Conservation (phyloP, 768 basidiomycete genomes). For the Lentinula lateritia region DNA sequence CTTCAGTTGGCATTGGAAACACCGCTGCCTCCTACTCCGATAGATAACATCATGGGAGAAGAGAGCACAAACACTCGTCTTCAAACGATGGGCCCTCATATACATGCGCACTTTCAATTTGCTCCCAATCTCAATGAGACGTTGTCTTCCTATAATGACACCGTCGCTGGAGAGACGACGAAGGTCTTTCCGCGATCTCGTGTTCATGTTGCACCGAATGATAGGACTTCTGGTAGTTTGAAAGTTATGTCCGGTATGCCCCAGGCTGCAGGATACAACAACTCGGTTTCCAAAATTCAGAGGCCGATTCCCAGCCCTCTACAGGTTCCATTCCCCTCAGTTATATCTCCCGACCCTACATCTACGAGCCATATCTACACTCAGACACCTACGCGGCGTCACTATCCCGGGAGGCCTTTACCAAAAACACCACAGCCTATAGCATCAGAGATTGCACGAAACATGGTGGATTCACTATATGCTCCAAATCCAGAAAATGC, state of each 20-base stretch:
- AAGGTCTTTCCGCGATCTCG: not conserved
- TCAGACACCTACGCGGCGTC: conserved; percentile 25
- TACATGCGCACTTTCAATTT: not conserved
- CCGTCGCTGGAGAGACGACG: not conserved
- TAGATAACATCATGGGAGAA: conserved; percentile 7
- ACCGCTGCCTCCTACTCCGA: conserved; percentile 33
- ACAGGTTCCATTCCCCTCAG: conserved; percentile 4
- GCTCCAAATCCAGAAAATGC: conserved; percentile 20
- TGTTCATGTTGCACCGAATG: not conserved
- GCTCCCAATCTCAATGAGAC: not conserved
- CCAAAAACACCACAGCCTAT: conserved; percentile 35
- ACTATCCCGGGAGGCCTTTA: conserved; percentile 55
- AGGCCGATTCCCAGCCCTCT: conserved; percentile 5
- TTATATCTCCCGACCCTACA: not conserved
- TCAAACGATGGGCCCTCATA: not conserved
- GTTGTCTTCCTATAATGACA: not conserved
- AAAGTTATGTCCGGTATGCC: not conserved
- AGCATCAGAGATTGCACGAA: conserved; percentile 10
- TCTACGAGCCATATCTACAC: not conserved
- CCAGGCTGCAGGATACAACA: not conserved
- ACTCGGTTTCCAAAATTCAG: not conserved
- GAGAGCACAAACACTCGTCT: not conserved
- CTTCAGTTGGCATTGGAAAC: conserved; percentile 30
- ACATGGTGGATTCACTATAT: conserved; percentile 29
- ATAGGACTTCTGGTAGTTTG: not conserved